Evolutionary conservation across 306 rosid species (phyloP), one percentile per base, ranked within the genome.

Genomic region (Rosa persica): DNA sequence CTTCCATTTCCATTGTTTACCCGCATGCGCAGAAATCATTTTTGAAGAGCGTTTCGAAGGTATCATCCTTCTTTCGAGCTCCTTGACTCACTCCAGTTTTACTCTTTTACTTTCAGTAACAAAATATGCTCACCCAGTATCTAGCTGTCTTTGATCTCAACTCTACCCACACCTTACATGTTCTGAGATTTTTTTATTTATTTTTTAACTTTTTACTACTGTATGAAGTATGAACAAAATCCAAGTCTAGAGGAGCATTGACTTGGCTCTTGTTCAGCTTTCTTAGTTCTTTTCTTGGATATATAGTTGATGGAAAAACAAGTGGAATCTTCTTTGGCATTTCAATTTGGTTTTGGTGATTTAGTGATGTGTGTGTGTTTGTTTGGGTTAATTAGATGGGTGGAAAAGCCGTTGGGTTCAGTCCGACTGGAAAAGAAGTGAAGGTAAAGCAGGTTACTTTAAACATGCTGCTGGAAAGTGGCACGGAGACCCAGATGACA

Each of bases 391-490:
- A 67, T 67, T 72, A 95, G 98, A 90, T 72, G 99, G 91, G 34
- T 96, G 98, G 98, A 87, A 85, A 72, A 70, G 85, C 58, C 90
- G 97, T 6, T 96, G 99, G 99, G 94, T 96, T 5, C 81, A 30
- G 68, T 96, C 99, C 1, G 97, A 91, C 78, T 93, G 99, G 98
- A 96, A 96, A 84, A 86, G 72, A 61, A 77, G 75, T 4, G 97
- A 96, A 85, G 97, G 96, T 5, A 93, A 96, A 88, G 98, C 99
- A 2, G 99, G 99, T 79, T 87, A 93, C 15, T 96, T 96, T 88
- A 93, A 88, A 78, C 94, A 93, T 85, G 57, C 96, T 0, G 86
- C 97, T 65, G 99, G 99, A 75, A 87, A 84, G 78, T 96, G 97
- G 98, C 22, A 92, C 9, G 99, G 96, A 60, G 99, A 96, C 84